Conservation (phyloP, 495 filamentous ascomycete species). For the Parachaetomium inaequale region DNA sequence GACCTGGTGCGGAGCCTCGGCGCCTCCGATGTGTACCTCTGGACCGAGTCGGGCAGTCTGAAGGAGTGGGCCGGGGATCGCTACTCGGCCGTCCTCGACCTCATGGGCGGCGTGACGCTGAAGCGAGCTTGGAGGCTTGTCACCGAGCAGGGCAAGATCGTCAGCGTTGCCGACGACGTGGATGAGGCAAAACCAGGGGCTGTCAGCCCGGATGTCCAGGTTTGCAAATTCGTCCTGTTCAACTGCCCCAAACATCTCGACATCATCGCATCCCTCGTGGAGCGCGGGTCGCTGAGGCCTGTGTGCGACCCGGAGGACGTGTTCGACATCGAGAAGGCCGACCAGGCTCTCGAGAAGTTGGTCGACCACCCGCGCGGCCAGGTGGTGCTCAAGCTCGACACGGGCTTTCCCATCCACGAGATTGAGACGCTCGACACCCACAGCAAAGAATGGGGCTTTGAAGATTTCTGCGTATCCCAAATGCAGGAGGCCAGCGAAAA, state of each 20-base stretch:
- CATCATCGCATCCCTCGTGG: slow-evolving; percentile 43
- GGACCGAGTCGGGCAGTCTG: slow-evolving; percentile 32
- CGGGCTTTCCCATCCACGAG: not conserved
- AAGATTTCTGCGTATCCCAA: not conserved
- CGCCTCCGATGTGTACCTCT: slow-evolving; percentile 44
- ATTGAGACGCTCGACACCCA: not conserved
- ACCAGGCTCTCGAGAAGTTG: slow-evolving; percentile 43
- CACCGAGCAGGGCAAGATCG: slow-evolving; percentile 42
- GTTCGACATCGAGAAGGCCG: slow-evolving; percentile 44
- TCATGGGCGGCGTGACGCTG: slow-evolving; percentile 45
- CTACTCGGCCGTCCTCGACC: slow-evolving; percentile 54
- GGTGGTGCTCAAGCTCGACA: slow-evolving; percentile 31
- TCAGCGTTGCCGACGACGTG: slow-evolving; percentile 48
- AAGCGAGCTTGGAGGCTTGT: slow-evolving; percentile 47
- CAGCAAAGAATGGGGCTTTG: not conserved
- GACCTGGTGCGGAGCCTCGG: slow-evolving; percentile 40
- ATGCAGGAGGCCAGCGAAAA: not conserved
- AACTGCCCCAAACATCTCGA: slow-evolving; percentile 39
- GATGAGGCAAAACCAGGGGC: slow-evolving; percentile 27
- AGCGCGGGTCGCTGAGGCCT: slow-evolving; percentile 36
- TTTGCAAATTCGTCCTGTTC: slow-evolving; percentile 45
- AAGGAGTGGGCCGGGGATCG: slow-evolving; percentile 35
- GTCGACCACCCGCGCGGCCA: slow-evolving; percentile 42
- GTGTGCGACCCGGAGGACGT: slow-evolving; percentile 44
- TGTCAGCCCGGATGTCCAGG: slow-evolving; percentile 30